Evolutionary conservation across 2,329 filamentous ascomycete genomes (phyloP), one percentile per base, ranked within the genome.

Genomic region (Sclerotinia sclerotiorum): DNA sequence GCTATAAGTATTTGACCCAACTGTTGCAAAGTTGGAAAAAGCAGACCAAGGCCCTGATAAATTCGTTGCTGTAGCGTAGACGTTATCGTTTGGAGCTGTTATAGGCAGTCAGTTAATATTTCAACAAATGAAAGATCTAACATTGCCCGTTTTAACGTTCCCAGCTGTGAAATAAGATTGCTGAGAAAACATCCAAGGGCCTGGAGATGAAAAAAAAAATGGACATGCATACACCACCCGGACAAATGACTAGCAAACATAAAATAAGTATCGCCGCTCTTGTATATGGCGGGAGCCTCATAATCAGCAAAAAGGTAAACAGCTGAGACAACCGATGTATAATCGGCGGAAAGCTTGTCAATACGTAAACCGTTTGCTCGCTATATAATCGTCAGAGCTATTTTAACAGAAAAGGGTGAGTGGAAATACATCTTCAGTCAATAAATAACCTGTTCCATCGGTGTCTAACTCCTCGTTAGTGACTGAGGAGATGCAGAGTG

Each of bases 241-340:
- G 83, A 85, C 17, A 86, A 75, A 55, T 83, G 80, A 0, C 85
- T 87, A 2, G 84, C 87, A 74, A 91, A 89, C 79, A 90, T 85
- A 77, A 85, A 90, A 77, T 90, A 91, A 0, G 83, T 82, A 0
- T 82, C 84, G 19, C 84, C 80, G 10, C 83, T 82, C 77, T 90
- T 90, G 67, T 88, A 76, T 48, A 91, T 80, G 0, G 88, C 88
- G 0, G 89, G 88, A 0, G 88, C 81, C 74, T 91, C 89, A 67
- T 86, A 84, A 60, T 82, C 81, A 2, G 71, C 74, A 76, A 76
- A 90, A 1, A 82, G 77, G 68, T 86, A 86, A 0, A 82, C 82
- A 10, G 81, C 80, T 0, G 79, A 79, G 0, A 78, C 77, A 2
- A 88, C 83, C 19, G 79, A 82, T 19, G 85, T 79, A 72, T 87